A percentile compares a stretch with the other conserved stretches of the same genome.
These are phyloP conservation scores for Stereocaulon alpinum DNA, from an alignment of 495 filamentous ascomycete species.

Conservation along the genomic window DNA sequence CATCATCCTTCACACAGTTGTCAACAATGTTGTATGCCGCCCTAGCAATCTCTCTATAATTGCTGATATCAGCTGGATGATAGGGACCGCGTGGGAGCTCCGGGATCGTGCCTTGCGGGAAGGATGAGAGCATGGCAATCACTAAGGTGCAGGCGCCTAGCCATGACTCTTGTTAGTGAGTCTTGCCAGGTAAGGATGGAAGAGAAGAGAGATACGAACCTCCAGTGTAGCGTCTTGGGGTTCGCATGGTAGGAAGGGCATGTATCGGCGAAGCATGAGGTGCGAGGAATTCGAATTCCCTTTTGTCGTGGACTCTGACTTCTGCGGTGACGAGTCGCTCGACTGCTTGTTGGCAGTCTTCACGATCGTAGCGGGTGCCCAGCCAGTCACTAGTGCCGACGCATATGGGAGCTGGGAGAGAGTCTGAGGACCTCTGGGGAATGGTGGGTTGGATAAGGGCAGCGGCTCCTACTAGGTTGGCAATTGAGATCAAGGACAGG, in stretches of 20 bases:
- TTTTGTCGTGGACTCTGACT: not conserved
- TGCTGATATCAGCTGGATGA: not conserved
- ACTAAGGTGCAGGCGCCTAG: not conserved
- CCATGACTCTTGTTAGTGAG: not conserved
- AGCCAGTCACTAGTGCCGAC: not conserved
- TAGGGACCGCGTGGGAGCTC: not conserved
- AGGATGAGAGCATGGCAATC: constrained; percentile 5
- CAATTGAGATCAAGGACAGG: not conserved
- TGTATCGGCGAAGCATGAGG: not conserved
- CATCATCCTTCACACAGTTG: not conserved
- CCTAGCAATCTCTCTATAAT: not conserved
- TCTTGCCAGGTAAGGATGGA: not conserved
- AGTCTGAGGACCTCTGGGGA: not conserved
- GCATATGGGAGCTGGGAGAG: not conserved
- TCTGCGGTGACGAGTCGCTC: not conserved
- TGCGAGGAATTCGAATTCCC: not conserved
- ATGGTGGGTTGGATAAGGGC: not conserved
- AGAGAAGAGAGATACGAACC: not conserved
- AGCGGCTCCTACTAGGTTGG: not conserved
- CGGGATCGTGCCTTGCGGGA: not conserved
- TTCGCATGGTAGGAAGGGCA: not conserved
- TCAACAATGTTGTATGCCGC: not conserved
- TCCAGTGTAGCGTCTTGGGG: not conserved
- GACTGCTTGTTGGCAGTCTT: constrained; percentile 1
- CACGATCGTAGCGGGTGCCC: not conserved